Conservation (phyloP, 2,329 filamentous ascomycete genomes). For the Diaporthe batatas region DNA sequence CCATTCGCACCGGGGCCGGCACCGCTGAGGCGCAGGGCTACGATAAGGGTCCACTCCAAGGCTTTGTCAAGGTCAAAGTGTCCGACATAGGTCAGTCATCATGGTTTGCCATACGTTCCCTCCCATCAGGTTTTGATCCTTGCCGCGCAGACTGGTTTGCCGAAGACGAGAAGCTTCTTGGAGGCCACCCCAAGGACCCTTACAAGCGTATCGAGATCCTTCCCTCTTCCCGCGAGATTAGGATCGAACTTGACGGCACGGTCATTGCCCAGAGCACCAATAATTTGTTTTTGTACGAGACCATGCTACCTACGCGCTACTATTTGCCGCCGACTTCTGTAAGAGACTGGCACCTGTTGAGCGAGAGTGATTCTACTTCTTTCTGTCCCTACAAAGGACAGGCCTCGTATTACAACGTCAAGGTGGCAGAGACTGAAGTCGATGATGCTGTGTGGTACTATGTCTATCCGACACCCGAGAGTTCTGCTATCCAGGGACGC, state of each 20-base stretch:
- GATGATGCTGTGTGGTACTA: slow-evolving; percentile 75
- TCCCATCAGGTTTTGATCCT: background rate
- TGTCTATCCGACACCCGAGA: slow-evolving; percentile 67
- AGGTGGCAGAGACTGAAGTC: slow-evolving; percentile 57
- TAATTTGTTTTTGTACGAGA: slow-evolving; percentile 71
- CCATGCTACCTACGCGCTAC: slow-evolving; percentile 68
- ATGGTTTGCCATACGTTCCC: slow-evolving; percentile 38
- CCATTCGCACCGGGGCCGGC: slow-evolving; percentile 40
- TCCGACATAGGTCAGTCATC: slow-evolving; percentile 36
- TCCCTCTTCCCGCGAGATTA: slow-evolving; percentile 65
- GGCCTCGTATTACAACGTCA: slow-evolving; percentile 72
- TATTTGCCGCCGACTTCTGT: slow-evolving; percentile 69
- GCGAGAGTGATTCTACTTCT: slow-evolving; percentile 65
- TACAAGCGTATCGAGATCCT: slow-evolving; percentile 75
- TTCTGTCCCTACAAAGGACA: slow-evolving; percentile 77
- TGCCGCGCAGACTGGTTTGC: slow-evolving; percentile 53
- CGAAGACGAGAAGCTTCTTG: slow-evolving; percentile 53
- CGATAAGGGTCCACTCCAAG: slow-evolving; percentile 39
- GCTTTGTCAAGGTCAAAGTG: slow-evolving; percentile 44
- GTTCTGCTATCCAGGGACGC: slow-evolving; percentile 65
- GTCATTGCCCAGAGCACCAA: slow-evolving; percentile 61
- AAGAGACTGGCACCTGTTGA: slow-evolving; percentile 56
- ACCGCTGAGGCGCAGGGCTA: slow-evolving; percentile 46
- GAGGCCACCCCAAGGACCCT: slow-evolving; percentile 73
- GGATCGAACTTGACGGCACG: slow-evolving; percentile 61